phyloP scores from a whole-genome alignment of 2,329 filamentous ascomycete genomes.

The Plectosphaerella cucumerina region DNA sequence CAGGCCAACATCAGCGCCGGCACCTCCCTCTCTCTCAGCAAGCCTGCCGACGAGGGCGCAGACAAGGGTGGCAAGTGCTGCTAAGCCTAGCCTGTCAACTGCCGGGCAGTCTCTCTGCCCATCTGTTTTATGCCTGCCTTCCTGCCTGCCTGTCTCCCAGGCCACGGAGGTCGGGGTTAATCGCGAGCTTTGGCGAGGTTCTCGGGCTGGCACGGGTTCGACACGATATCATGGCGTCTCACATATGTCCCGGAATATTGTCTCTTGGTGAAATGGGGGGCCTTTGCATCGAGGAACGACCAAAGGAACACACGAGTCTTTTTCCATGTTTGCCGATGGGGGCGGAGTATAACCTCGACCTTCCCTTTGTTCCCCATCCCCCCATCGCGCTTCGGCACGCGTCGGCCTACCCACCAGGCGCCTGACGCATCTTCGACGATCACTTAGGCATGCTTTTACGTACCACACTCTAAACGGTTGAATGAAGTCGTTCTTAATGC shows the following conservation, averaged over 20 bases:
- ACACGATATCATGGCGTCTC: slow-evolving; percentile 23
- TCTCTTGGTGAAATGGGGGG: slow-evolving; percentile 12
- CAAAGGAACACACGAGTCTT: slow-evolving; percentile 14
- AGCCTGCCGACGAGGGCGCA: slow-evolving; percentile 71
- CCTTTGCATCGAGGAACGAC: slow-evolving; percentile 13
- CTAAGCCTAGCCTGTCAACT: slow-evolving; percentile 36
- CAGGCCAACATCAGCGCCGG: slow-evolving; percentile 77
- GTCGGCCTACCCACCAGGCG: slow-evolving; percentile 3
- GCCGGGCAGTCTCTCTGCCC: neutral
- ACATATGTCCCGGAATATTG: slow-evolving; percentile 24
- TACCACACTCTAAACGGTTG: slow-evolving; percentile 8
- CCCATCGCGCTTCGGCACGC: slow-evolving; percentile 9
- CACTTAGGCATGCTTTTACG: slow-evolving; percentile 14
- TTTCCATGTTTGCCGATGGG: slow-evolving; percentile 17
- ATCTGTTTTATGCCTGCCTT: neutral
- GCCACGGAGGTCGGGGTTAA: slow-evolving; percentile 2
- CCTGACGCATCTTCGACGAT: slow-evolving; percentile 9
- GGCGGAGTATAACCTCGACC: slow-evolving; percentile 18
- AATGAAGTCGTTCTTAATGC: slow-evolving; percentile 16
- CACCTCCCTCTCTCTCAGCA: slow-evolving; percentile 81
- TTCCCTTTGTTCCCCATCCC: slow-evolving; percentile 14
- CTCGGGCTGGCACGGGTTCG: slow-evolving; percentile 13
- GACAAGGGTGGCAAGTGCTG: slow-evolving; percentile 81
- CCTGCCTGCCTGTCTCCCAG: neutral
- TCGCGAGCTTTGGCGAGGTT: slow-evolving; percentile 9